Percentiles rank a stretch among this genome's conserved stretches.
Evolutionary conservation across 1,284 basidiomycete genomes (phyloP).

Genomic region (Earliella scabrosa): DNA sequence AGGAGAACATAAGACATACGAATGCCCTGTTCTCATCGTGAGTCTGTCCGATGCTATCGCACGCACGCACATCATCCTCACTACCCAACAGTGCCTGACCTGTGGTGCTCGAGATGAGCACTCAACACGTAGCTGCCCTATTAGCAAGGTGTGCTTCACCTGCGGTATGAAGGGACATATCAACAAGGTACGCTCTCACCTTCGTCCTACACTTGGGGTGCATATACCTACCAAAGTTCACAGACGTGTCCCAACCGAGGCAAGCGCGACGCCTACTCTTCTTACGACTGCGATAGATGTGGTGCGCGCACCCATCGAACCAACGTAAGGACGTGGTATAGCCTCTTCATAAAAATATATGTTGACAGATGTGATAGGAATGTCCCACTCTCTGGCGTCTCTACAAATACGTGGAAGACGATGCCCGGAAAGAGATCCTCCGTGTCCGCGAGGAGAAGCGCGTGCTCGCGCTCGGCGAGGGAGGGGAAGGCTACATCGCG

Average conservation of each 20-base stretch:
- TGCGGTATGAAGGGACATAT: constrained; percentile 91
- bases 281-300: constrained; percentile 76
- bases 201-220: not conserved
- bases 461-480: constrained; percentile 58
- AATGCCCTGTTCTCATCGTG: constrained; percentile 73
- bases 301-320: constrained; percentile 70
- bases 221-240: not conserved
- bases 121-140: constrained; percentile 80
- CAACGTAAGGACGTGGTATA: constrained; percentile 52
- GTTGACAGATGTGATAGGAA: constrained; percentile 51
- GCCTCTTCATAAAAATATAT: not conserved
- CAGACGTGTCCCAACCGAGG: constrained; percentile 80
- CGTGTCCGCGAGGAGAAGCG: constrained; percentile 53
- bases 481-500: constrained; percentile 79
- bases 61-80: constrained; percentile 6
- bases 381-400: constrained; percentile 90
- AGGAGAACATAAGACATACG: constrained; percentile 64
- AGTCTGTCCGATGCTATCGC: constrained; percentile 31
- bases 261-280: constrained; percentile 30
- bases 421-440: constrained; percentile 55
- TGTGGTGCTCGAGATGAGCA: constrained; percentile 91
- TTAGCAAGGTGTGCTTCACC: constrained; percentile 82
- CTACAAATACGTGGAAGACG: constrained; percentile 75
- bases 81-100: constrained; percentile 70
- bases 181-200: constrained; percentile 55